Conservation (phyloP, 140 eudicot genomes). For the Cichorium intybus region DNA sequence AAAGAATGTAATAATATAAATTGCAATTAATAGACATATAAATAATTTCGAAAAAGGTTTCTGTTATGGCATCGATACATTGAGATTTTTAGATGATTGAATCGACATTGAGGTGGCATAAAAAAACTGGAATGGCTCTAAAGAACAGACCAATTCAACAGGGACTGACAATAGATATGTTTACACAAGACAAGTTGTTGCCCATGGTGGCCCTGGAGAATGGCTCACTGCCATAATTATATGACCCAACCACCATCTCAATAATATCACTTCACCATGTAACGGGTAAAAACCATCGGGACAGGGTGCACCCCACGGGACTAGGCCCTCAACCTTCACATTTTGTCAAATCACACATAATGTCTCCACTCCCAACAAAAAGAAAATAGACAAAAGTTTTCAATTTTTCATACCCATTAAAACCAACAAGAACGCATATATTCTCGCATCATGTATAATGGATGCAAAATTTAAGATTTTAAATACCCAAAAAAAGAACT, state of each 20-base stretch:
- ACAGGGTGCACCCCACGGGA: neutral
- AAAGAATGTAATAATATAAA: too few species aligned
- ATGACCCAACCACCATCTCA: neutral
- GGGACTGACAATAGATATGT: too few species aligned
- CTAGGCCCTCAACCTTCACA: neutral
- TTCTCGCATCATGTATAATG: conserved; percentile 9
- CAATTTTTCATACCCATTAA: neutral
- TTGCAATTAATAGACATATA: too few species aligned
- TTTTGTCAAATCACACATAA: neutral
- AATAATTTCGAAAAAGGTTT: too few species aligned
- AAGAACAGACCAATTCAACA: too few species aligned
- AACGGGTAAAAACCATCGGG: neutral
- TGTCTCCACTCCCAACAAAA: neutral
- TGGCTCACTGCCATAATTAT: neutral
- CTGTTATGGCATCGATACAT: too few species aligned
- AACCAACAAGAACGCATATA: conserved; percentile 2
- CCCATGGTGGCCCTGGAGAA: neutral
- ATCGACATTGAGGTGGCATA: too few species aligned
- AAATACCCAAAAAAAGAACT: neutral
- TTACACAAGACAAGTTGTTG: too few species aligned
- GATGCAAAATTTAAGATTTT: conserved; percentile 18
- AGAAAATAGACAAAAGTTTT: neutral
- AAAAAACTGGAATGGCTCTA: too few species aligned
- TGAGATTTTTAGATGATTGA: too few species aligned
- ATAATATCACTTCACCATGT: neutral